Evolutionary conservation across 2,329 filamentous ascomycete species (phyloP).

Genomic region (Ophiostoma pallidulum): DNA sequence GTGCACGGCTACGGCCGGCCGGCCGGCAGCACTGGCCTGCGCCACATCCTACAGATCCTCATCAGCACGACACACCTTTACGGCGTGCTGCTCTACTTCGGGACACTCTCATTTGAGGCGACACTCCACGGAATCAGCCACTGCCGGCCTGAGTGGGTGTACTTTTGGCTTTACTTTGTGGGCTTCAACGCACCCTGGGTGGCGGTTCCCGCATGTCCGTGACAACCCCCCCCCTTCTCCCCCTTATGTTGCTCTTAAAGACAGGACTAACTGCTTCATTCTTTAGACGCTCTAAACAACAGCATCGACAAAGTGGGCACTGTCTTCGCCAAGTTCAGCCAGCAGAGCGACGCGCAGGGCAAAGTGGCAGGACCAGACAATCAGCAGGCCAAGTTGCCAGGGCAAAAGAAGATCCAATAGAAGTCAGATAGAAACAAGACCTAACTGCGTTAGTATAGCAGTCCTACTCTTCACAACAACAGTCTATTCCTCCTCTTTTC

Average conservation of each 20-base stretch:
- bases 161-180: slow-evolving; percentile 56
- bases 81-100: slow-evolving; percentile 53
- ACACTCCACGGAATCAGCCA: slow-evolving; percentile 36
- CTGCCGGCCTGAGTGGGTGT: slow-evolving; percentile 49
- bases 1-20: slow-evolving; percentile 17
- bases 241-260: background rate
- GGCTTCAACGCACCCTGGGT: slow-evolving; percentile 54
- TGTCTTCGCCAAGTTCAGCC: slow-evolving; percentile 2
- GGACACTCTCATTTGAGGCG: slow-evolving; percentile 44
- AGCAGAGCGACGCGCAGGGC: background rate
- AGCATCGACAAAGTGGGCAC: slow-evolving; percentile 4
- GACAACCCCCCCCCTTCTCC: background rate
- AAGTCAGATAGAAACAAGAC: too few relatives aligned
- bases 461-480: too few relatives aligned
- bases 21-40: slow-evolving; percentile 27
- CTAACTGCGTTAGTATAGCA: too few relatives aligned
- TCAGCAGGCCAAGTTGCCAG: too few relatives aligned
- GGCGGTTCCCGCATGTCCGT: slow-evolving; percentile 45
- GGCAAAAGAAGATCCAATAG: too few relatives aligned
- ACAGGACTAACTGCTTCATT: background rate
- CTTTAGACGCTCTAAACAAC: slow-evolving; percentile 6
- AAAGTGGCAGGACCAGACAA: too few relatives aligned
- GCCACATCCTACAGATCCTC: slow-evolving; percentile 42
- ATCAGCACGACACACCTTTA: slow-evolving; percentile 48
- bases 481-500: too few relatives aligned